Base-by-base conservation (phyloP, 1,139 yeast genomes). In the Pneumocystis oryctolagi region DNA sequence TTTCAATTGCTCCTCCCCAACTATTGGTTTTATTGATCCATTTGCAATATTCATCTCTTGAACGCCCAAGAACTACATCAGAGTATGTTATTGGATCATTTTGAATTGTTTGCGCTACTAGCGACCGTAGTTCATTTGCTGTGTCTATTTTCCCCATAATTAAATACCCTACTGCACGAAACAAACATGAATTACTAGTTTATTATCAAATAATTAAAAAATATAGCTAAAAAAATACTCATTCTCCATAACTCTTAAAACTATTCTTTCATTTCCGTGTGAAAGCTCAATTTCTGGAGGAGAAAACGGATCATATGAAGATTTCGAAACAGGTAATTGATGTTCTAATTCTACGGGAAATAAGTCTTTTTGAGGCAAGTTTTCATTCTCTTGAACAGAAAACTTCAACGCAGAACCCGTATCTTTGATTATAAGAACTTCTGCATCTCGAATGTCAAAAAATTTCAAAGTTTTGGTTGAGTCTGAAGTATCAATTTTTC, bases 1-100 rank as follows among this genome's bases (percentile, higher is more conserved):
- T 74, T 71, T 87, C 95, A 59, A 87, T 86, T 3, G 89, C 94
- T 6, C 95, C 95, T 25, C 95, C 95, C 95, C 95, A 87, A 30
- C 87, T 80, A 60, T 80, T 83, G 37, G 79, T 79, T 65, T 79
- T 75, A 60, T 71, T 68, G 35, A 87, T 87, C 94, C 94, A 87
- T 9, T 74, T 68, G 61, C 80, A 75, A 70, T 87, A 87, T 6
- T 80, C 79, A 0, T 72, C 70, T 2, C 78, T 74, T 0, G 80
- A 75, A 65, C 78, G 76, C 28, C 83, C 95, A 67, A 87, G 74
- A 1, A 85, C 79, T 0, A 82, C 84, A 60, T 82, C 86, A 60
- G 76, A 77, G 71, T 83, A 87, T 14, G 74, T 73, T 5, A 65
- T 68, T 0, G 82, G 80, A 65, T 85, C 77, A 1, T 69, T 69